Evolutionary conservation across 2,329 filamentous ascomycete genomes (phyloP).

Genomic region (Colletotrichum godetiae): DNA sequence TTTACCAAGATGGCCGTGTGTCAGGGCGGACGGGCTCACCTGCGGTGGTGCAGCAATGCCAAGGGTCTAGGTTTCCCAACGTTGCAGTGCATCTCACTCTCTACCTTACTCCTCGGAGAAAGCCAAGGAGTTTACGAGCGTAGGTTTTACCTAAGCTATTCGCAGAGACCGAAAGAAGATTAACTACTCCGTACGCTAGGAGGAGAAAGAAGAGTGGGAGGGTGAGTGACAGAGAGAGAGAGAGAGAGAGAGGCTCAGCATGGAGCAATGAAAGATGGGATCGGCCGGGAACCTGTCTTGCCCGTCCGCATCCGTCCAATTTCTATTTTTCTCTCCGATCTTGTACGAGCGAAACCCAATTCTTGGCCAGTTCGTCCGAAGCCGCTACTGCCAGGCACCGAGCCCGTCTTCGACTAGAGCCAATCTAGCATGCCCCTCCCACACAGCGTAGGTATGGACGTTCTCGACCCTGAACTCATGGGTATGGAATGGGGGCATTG

Average conservation of each 20-base stretch:
- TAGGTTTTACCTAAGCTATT: not conserved
- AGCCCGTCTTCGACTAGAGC: not conserved
- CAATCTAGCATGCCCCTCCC: no score
- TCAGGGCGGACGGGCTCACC: conserved; percentile 27
- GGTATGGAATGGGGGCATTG: not conserved
- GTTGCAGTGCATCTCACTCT: not conserved
- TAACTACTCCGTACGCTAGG: no score
- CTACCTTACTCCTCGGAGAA: not conserved
- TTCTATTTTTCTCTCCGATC: conserved; percentile 12
- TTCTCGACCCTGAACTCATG: not conserved
- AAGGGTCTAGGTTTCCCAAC: conserved; percentile 9
- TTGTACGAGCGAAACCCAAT: not conserved
- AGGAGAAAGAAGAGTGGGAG: not conserved
- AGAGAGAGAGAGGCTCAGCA: not conserved
- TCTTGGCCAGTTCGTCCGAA: not conserved
- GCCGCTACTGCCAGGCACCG: conserved; percentile 25
- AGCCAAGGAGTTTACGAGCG: not conserved
- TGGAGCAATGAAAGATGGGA: conserved; percentile 2
- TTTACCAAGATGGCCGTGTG: not conserved
- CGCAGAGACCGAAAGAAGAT: not conserved
- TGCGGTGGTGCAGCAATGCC: conserved; percentile 22
- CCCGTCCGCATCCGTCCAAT: conserved; percentile 14
- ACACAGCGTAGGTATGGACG: not conserved
- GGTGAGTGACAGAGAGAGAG: not conserved
- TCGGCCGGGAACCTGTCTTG: not conserved